These are phyloP conservation scores for Elaeis oleifera DNA, from an alignment of 202 grass and related monocot species.

Conservation along the genomic window DNA sequence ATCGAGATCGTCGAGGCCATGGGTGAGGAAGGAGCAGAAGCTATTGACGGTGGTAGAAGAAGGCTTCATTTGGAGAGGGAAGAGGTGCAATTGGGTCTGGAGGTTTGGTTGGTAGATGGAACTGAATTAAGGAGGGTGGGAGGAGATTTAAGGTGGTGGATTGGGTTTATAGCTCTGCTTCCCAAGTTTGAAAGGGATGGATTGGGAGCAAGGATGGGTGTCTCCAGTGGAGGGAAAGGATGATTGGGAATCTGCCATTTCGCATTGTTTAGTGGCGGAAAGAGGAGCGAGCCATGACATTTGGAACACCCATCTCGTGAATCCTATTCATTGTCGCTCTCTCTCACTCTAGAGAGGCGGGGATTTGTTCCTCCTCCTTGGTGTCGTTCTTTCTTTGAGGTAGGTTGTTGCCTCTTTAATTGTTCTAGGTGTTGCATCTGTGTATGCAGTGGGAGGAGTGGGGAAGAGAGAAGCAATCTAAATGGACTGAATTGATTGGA, in stretches of 20 bases:
- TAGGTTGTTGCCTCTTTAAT: background rate
- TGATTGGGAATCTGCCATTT: conserved; percentile 27
- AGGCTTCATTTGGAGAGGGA: conserved; percentile 6
- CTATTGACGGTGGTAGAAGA: conserved; percentile 5
- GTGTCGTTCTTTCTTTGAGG: background rate
- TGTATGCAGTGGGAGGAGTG: background rate
- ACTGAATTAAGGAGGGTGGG: background rate
- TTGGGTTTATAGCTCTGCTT: conserved; percentile 3
- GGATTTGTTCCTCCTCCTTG: background rate
- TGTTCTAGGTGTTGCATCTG: background rate
- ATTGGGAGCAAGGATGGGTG: conserved; percentile 13
- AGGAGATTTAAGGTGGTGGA: background rate
- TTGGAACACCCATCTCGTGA: conserved; percentile 1
- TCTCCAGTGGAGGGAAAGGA: conserved; percentile 17
- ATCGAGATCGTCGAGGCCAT: conserved; percentile 21
- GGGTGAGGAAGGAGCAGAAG: conserved; percentile 12
- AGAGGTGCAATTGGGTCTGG: too few species aligned
- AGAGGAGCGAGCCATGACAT: conserved; percentile 12
- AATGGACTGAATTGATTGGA: conserved; percentile 10
- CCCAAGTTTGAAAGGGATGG: conserved; percentile 5
- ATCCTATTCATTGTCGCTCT: conserved; percentile 1
- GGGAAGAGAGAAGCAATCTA: background rate
- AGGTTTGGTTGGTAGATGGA: too few species aligned
- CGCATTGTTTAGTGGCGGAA: conserved; percentile 23
- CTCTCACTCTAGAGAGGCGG: conserved; percentile 2